A percentile compares a stretch with the other conserved stretches of the same genome.
phyloP scores from a whole-genome alignment of 106 monocot genomes.

The Platanthera zijinensis region DNA sequence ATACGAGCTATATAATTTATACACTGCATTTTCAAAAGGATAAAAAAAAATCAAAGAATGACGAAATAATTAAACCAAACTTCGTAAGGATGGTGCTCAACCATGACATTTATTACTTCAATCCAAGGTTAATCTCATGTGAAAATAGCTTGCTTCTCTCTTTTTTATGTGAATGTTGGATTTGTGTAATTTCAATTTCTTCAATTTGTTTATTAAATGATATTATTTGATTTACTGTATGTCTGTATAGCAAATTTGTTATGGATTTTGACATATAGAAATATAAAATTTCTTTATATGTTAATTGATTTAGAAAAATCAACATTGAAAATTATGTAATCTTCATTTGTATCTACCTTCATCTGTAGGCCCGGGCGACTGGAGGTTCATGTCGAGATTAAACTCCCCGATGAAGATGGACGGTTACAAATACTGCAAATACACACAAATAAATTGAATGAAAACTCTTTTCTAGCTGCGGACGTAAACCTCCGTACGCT shows the following conservation, averaged over 20 bases:
- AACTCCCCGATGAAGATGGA: slow-evolving; percentile 98
- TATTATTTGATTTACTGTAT: background rate
- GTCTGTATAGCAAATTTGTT: background rate
- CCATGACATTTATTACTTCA: background rate
- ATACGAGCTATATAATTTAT: background rate
- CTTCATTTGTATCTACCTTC: background rate
- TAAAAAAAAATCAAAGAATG: background rate
- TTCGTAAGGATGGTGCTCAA: background rate
- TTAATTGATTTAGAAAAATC: background rate
- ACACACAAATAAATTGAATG: slow-evolving; percentile 96
- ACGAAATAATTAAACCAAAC: background rate
- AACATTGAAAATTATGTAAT: background rate
- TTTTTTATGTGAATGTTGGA: background rate
- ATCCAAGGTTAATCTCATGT: background rate
- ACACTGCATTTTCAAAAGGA: background rate
- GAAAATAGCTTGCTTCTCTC: background rate
- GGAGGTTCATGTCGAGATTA: slow-evolving; percentile 98
- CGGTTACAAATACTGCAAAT: slow-evolving; percentile 95
- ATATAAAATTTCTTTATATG: background rate
- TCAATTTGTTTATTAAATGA: background rate
- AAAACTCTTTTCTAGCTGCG: slow-evolving; percentile 83
- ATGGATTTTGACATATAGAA: background rate
- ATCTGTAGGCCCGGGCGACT: slow-evolving; percentile 81
- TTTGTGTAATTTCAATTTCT: background rate
- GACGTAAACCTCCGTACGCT: slow-evolving; percentile 85